Percentiles rank a stretch among this genome's conserved stretches.
Evolutionary conservation across 2,329 filamentous ascomycete species (phyloP).

Genomic region (Cucurbitaria berberidis): DNA sequence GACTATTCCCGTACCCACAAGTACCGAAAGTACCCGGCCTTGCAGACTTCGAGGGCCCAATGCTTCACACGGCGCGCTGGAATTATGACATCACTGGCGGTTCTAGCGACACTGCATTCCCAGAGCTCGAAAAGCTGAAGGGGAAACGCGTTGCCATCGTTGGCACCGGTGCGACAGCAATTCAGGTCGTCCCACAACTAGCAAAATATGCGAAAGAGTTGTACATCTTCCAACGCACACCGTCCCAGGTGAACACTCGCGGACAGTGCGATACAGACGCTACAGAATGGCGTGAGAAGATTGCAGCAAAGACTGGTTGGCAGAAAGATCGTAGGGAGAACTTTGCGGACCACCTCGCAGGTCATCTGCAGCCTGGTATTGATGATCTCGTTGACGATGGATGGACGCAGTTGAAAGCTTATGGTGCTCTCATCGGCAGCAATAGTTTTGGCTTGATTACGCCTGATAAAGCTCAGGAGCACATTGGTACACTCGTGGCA

Average conservation of each 20-base stretch:
- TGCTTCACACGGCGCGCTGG: conserved; percentile 55
- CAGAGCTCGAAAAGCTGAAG: conserved; percentile 36
- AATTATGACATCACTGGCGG: conserved; percentile 53
- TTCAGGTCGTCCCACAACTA: conserved; percentile 52
- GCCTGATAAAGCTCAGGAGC: conserved; percentile 46
- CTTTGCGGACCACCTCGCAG: conserved; percentile 46
- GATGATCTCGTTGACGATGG: conserved; percentile 56
- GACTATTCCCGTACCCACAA: conserved; percentile 53
- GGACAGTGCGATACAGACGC: conserved; percentile 50
- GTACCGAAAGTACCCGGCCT: conserved; percentile 53
- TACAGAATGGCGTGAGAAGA: conserved; percentile 50
- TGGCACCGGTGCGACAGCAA: conserved; percentile 54
- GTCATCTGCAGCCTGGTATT: conserved; percentile 15
- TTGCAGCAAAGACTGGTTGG: conserved; percentile 53
- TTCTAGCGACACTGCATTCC: conserved; percentile 25
- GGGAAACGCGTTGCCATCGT: conserved; percentile 53
- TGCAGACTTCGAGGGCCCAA: conserved; percentile 47
- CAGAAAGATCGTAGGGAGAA: conserved; percentile 53
- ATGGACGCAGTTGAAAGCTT: conserved; percentile 52
- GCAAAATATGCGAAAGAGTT: conserved; percentile 48
- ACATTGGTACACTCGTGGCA: conserved; percentile 48
- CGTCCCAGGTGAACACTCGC: conserved; percentile 45
- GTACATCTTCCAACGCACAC: conserved; percentile 54
- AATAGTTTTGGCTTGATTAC: conserved; percentile 34
- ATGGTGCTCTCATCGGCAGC: conserved; percentile 35